These are phyloP conservation scores for Zea mays DNA, from an alignment of 176 grass and related monocot genomes.

Conservation along the genomic window Zm-B73-REFERENCE-NAM-5.0 NC_050104.1:14589001-14589500, in stretches of 20 bases:
- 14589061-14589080: not conserved
- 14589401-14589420: not conserved
- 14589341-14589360: not conserved
- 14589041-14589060: not conserved
- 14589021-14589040: not conserved
- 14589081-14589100: not conserved
- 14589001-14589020: not conserved
- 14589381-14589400: not conserved
- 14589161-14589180: not conserved
- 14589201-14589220: not conserved
- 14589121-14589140: not conserved
- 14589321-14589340: not conserved
- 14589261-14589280: not conserved
- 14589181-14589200: not conserved
- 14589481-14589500: conserved; percentile 96
- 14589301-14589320: not conserved
- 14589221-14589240: conserved; percentile 6
- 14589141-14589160: not conserved
- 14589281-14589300: not conserved
- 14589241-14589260: not conserved
- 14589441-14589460: conserved; percentile 48
- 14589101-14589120: not conserved
- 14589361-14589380: conserved; percentile 18
- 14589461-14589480: conserved; percentile 96
- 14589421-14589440: conserved; percentile 26